Evolutionary conservation across 2,329 filamentous ascomycete species (phyloP), one percentile per base, ranked within the genome.

Genomic region (Epicoccum sorghinum): DNA sequence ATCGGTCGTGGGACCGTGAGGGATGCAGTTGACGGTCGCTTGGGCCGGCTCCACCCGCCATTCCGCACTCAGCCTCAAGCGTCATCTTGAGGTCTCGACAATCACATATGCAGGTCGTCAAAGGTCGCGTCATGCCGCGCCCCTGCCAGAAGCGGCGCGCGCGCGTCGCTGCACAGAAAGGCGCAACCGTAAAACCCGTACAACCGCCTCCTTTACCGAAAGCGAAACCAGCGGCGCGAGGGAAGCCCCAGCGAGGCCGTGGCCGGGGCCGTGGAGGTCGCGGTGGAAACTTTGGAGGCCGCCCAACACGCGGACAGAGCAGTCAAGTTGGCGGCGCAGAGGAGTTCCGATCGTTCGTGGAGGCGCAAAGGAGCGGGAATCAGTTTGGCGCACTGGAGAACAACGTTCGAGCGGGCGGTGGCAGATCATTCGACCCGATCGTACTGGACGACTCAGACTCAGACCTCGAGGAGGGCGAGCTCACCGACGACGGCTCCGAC

Each of bases 111-210:
- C 53, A 56, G 47, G 53, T 56, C 42, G 47, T 56, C 13, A 56
- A 56, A 52, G 53, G 50, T 36, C 56, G 45, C 40, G 50, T 52
- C 33, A 67, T 67, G 65, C 60, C 63, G 52, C 65, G 65, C 57
- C 65, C 63, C 25, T 66, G 63, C 50, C 65, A 67, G 42, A 59
- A 60, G 56, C 59, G 65, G 55, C 65, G 65, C 50, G 60, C 62
- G 24, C 65, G 58, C 47, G 60, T 61, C 35, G 62, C 57, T 38
- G 60, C 62, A 6, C 58, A 67, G n/a, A 58, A 40, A 32, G 44
- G 45, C 23, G 44, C 41, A 8, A 49, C 33, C 9, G 23, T 38
- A 30, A 56, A 56, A 22, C 47, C 47, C 13, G 43, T 42, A 2
- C 47, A 33, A 24, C 51, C 45, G 10, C 53, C 53, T 5, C 45